Base-by-base conservation (phyloP, 768 basidiomycete species). In the Phanerochaete sordida region DNA sequence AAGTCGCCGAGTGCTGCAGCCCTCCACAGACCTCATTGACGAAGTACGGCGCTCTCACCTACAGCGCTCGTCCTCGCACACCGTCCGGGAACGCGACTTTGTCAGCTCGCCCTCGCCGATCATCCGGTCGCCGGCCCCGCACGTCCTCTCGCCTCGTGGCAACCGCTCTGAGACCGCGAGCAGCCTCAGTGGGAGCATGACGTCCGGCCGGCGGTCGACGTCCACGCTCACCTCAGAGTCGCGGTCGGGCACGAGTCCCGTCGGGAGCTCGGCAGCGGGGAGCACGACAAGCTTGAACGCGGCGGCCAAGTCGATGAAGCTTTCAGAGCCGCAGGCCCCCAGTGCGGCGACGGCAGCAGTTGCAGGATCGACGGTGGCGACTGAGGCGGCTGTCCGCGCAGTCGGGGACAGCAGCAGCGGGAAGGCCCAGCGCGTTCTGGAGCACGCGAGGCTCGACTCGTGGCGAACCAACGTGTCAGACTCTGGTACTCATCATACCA, bases 381-480 rank as follows among this genome's bases (percentile, higher is more conserved):
- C 19, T 26, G 44, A 49, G 27, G 24, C 24, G 48, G 50, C n/a
- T 3, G n/a, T 21, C 13, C n/a, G 31, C 5, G 28, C 50, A 7
- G 27, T 31, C 13, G 6, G 21, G 27, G 6, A 26, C 37, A 4
- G n/a, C 46, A 19, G 19, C 21, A 30, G 35, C 8, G 48, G 23
- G 46, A 21, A 50, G 28, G 48, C n/a, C 16, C n/a, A 23, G 26
- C 24, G 50, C 30, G 57, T 33, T 11, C 21, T 26, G 31, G 47
- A 19, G 57, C 30, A 26, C 9, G 28, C 30, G n/a, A 60, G 68
- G 45, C 62, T 70, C 33, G 64, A 68, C 53, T 61, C 59, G 1
- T 70, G 69, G 69, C 62, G 69, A 21, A 65, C 67, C 28, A 64
- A 62, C 35, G 66, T 70, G 2, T 57, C 59, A 21, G 45, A 48